Evolutionary conservation across 139 green algal species (phyloP).

Genomic region (Chlorella sp.): DNA sequence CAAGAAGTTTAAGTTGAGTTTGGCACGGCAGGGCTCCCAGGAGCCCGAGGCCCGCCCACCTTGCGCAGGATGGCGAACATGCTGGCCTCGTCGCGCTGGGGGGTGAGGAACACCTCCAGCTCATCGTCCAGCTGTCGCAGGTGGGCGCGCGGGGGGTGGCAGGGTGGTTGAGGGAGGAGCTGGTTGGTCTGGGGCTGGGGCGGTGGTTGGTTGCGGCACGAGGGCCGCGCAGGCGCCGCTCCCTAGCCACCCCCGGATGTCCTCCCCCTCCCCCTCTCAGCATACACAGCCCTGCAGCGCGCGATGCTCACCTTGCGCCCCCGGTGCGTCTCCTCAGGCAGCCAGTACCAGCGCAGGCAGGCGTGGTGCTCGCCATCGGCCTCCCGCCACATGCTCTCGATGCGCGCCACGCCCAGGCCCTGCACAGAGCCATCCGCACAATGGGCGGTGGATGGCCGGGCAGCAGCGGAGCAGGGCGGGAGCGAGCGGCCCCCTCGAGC

Average conservation of each 20-base stretch:
- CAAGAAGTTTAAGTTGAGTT: no score
- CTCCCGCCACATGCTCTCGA: slow-evolving; percentile 54
- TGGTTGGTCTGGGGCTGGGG: background rate
- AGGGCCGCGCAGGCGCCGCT: background rate
- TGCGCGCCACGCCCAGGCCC: slow-evolving; percentile 46
- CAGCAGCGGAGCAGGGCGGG: background rate
- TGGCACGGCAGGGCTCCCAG: no score
- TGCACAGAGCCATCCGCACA: slow-evolving; percentile 60
- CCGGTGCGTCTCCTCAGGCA: slow-evolving; percentile 85
- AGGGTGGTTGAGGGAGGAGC: background rate
- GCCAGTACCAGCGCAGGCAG: slow-evolving; percentile 69
- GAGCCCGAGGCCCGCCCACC: slow-evolving; percentile 41
- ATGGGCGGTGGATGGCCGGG: slow-evolving; percentile 25
- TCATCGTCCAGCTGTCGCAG: slow-evolving; percentile 72
- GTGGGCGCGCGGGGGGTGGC: background rate
- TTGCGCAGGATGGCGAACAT: slow-evolving; percentile 39
- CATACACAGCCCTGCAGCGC: background rate
- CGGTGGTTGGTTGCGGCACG: background rate
- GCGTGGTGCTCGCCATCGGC: slow-evolving; percentile 38
- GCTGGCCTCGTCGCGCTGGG: slow-evolving; percentile 47
- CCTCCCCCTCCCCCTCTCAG: no score
- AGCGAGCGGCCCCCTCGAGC: no score
- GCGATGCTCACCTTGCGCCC: slow-evolving; percentile 63
- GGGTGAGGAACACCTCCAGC: slow-evolving; percentile 83
- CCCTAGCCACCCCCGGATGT: background rate